Conservation (phyloP, 306 rosid species). For the Erythrophleum fordii region DNA sequence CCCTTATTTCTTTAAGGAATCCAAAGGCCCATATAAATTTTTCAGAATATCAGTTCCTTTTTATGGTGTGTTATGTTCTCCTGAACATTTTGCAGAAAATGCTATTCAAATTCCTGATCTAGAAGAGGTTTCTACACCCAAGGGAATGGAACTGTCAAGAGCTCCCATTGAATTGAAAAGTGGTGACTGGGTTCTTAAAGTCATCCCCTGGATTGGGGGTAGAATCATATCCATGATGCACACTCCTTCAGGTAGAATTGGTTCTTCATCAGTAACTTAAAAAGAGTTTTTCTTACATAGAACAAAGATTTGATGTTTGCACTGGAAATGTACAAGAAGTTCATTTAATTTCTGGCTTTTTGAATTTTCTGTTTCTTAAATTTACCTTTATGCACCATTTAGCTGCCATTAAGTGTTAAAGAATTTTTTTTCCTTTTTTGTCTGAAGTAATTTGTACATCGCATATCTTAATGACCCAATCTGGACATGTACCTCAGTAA, state of each 20-base stretch:
- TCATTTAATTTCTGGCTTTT: not conserved
- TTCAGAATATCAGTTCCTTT: slow-evolving; percentile 1
- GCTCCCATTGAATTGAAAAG: slow-evolving; percentile 81
- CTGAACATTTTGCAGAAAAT: slow-evolving; percentile 54
- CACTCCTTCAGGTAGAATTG: slow-evolving; percentile 75
- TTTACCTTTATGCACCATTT: not conserved
- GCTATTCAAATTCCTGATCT: slow-evolving; percentile 71
- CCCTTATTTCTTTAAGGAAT: slow-evolving; percentile 21
- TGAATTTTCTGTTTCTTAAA: slow-evolving; percentile 7
- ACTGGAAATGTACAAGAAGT: slow-evolving; percentile 21
- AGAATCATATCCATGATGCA: slow-evolving; percentile 89
- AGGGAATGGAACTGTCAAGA: slow-evolving; percentile 66
- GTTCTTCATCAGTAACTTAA: slow-evolving; percentile 26
- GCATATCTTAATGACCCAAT: not conserved
- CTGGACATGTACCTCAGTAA: not conserved
- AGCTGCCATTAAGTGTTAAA: slow-evolving; percentile 6
- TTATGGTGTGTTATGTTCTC: slow-evolving; percentile 30
- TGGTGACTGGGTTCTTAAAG: slow-evolving; percentile 69
- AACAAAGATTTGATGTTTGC: not conserved
- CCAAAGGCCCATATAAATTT: slow-evolving; percentile 1
- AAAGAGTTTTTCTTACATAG: not conserved
- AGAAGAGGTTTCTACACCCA: slow-evolving; percentile 64
- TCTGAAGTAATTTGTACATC: slow-evolving; percentile 11
- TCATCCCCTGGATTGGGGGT: slow-evolving; percentile 96
- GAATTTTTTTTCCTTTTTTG: not conserved